phyloP scores from a whole-genome alignment of 306 rosid species.

The Spatholobus suberectus region DNA sequence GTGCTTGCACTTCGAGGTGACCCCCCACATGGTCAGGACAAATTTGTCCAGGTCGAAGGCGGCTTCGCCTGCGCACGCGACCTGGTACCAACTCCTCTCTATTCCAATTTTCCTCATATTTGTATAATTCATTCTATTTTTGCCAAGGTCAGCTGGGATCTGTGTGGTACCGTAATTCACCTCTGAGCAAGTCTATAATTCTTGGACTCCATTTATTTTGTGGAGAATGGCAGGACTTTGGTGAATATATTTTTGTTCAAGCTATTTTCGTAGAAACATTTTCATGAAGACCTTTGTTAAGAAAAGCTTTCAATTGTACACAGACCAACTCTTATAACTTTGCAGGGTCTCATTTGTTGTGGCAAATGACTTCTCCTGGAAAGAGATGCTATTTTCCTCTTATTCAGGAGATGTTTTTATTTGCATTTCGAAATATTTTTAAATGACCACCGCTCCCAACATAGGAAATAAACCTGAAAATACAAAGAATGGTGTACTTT shows the following conservation, averaged over 20 bases:
- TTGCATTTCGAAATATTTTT: conserved; percentile 12
- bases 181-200: conserved; percentile 1
- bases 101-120: background rate
- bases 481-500: conserved; percentile 14
- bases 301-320: conserved; percentile 9
- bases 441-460: background rate
- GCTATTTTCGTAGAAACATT: background rate
- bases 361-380: background rate
- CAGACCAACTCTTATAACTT: background rate
- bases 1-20: conserved; percentile 98
- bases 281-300: background rate
- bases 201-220: background rate
- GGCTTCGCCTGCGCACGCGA: conserved; percentile 97
- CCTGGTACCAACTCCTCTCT: conserved; percentile 50
- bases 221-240: conserved; percentile 11
- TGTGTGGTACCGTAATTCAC: background rate
- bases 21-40: conserved; percentile 98
- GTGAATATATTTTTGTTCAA: background rate
- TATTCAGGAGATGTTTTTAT: conserved; percentile 7
- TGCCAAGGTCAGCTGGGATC: background rate
- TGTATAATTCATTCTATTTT: background rate
- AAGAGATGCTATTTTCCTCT: background rate
- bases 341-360: background rate
- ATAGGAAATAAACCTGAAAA: conserved; percentile 10
- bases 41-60: conserved; percentile 84